Evolutionary conservation across 2,329 filamentous ascomycete genomes (phyloP).

Genomic region (Blumeriella jaapii): DNA sequence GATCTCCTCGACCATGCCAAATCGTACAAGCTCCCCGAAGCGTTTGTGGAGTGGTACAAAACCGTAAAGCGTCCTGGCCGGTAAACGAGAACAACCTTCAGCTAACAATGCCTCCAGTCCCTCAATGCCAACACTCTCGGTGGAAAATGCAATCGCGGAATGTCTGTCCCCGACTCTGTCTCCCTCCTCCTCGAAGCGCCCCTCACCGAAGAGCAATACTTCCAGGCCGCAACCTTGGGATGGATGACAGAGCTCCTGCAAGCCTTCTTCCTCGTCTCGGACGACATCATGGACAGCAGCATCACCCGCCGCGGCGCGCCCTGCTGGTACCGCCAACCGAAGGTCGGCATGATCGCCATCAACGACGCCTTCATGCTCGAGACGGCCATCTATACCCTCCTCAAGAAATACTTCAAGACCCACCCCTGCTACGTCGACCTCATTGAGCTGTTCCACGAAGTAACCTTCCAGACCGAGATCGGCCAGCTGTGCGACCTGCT

Average conservation of each 20-base stretch:
- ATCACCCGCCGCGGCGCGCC: slow-evolving; percentile 90
- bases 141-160: slow-evolving; percentile 97
- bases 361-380: slow-evolving; percentile 98
- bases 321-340: slow-evolving; percentile 89
- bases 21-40: slow-evolving; percentile 70
- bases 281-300: slow-evolving; percentile 96
- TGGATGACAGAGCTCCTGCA: slow-evolving; percentile 98
- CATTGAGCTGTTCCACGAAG: slow-evolving; percentile 92
- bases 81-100: neutral
- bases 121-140: slow-evolving; percentile 80
- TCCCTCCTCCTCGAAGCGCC: slow-evolving; percentile 63
- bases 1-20: slow-evolving; percentile 70
- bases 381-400: slow-evolving; percentile 74
- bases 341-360: slow-evolving; percentile 92
- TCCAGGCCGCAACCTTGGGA: slow-evolving; percentile 75
- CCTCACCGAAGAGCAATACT: slow-evolving; percentile 74
- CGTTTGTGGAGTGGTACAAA: slow-evolving; percentile 78
- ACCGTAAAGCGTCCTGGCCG: slow-evolving; percentile 13
- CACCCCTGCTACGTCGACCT: slow-evolving; percentile 86
- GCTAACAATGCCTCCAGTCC: slow-evolving; percentile 39
- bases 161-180: slow-evolving; percentile 89
- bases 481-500: slow-evolving; percentile 91
- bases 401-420: slow-evolving; percentile 86
- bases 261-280: slow-evolving; percentile 95
- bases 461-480: slow-evolving; percentile 85